A percentile compares a stretch with the other conserved stretches of the same genome.
These are phyloP conservation scores for Rhizopogon vesiculosus DNA, from an alignment of 768 basidiomycete genomes.

Conservation along the genomic window DNA sequence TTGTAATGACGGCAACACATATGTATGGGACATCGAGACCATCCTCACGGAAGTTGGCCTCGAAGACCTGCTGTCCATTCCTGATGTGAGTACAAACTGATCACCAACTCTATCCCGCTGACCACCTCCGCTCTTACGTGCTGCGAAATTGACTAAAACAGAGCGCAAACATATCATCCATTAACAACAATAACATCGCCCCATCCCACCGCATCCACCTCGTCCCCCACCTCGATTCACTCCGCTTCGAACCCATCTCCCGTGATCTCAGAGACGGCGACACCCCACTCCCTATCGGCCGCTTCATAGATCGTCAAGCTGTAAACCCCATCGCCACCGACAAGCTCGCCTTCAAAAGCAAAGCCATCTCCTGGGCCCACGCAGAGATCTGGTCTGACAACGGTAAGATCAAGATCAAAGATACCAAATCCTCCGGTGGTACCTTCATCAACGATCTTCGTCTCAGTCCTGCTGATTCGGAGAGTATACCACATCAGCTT, in stretches of 20 bases:
- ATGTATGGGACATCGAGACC: too few species aligned
- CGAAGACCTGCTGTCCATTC: too few species aligned
- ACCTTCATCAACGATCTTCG: conserved; percentile 95
- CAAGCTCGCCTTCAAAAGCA: conserved; percentile 92
- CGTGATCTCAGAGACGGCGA: conserved; percentile 76
- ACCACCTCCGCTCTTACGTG: too few species aligned
- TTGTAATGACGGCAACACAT: too few species aligned
- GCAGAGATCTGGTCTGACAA: conserved; percentile 88
- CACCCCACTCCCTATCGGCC: conserved; percentile 77
- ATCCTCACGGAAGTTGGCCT: too few species aligned
- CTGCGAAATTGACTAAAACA: too few species aligned
- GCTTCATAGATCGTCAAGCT: conserved; percentile 79
- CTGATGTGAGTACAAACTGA: too few species aligned
- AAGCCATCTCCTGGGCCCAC: conserved; percentile 91
- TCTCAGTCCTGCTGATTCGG: conserved; percentile 75
- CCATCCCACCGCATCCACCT: conserved; percentile 78
- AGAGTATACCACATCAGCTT: conserved; percentile 70
- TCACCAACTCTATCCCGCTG: too few species aligned
- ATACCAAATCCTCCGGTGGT: conserved; percentile 85
- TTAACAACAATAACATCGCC: conserved; percentile 5
- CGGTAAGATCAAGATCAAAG: conserved; percentile 78
- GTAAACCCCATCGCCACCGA: conserved; percentile 37
- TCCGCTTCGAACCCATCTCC: conserved; percentile 89
- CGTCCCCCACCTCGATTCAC: conserved; percentile 91
- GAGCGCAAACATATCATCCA: too few species aligned